phyloP scores from a whole-genome alignment of 192 early-diverging fungal genomes.

The Martensiomyces pterosporus region DNA sequence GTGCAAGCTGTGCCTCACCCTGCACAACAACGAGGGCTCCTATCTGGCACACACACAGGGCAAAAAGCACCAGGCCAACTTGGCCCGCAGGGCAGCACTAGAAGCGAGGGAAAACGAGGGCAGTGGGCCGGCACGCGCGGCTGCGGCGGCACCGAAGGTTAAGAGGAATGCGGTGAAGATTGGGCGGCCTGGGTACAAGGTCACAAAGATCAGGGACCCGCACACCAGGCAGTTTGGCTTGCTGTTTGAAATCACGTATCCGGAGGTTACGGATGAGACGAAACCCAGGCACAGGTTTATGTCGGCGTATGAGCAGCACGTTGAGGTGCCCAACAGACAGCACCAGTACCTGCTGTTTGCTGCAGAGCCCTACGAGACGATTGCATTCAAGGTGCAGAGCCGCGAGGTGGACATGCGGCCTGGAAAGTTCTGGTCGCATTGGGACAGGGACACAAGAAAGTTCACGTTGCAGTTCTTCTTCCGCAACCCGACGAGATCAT shows the following conservation, averaged over 20 bases:
- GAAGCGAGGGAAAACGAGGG: constrained; percentile 70
- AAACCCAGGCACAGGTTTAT: constrained; percentile 93
- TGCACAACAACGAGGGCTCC: constrained; percentile 89
- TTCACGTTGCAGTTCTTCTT: constrained; percentile 92
- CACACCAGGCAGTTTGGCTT: constrained; percentile 81
- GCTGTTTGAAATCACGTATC: constrained; percentile 92
- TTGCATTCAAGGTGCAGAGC: constrained; percentile 91
- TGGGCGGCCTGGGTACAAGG: constrained; percentile 91
- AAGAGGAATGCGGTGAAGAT: constrained; percentile 87
- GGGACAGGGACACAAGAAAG: constrained; percentile 86
- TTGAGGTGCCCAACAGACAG: constrained; percentile 80
- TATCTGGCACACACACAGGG: constrained; percentile 97
- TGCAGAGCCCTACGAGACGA: constrained; percentile 93
- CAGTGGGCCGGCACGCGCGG: constrained; percentile 6
- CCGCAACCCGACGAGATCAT: constrained; percentile 17
- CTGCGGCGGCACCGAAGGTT: constrained; percentile 22
- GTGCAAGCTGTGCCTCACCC: constrained; percentile 78
- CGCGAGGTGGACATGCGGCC: constrained; percentile 85
- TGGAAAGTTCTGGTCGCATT: constrained; percentile 88
- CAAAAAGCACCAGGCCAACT: constrained; percentile 95
- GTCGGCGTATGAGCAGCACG: constrained; percentile 91
- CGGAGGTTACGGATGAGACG: constrained; percentile 79
- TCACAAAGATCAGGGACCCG: constrained; percentile 89
- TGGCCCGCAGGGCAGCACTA: constrained; percentile 81
- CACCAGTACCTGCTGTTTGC: constrained; percentile 95